These are phyloP conservation scores for Daldinia childiae DNA, from an alignment of 495 filamentous ascomycete species.

Conservation along the genomic window DNA sequence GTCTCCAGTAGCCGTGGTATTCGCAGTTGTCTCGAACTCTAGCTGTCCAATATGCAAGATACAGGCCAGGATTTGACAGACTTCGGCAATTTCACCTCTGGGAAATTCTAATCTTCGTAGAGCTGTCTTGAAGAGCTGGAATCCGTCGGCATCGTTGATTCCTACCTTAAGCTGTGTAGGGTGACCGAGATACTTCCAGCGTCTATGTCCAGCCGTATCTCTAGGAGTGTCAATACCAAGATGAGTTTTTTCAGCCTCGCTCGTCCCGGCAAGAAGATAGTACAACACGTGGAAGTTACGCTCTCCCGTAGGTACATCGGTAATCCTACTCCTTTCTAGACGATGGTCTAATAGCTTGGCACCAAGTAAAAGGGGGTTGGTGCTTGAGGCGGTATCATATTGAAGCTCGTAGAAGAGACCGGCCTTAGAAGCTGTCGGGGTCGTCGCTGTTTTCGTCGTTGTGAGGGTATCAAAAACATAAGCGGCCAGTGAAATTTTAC, in stretches of 20 bases:
- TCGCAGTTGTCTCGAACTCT: slow-evolving; percentile 83
- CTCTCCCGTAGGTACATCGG: slow-evolving; percentile 91
- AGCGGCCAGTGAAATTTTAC: slow-evolving; percentile 89
- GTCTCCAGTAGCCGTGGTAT: slow-evolving; percentile 79
- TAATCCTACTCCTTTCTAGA: slow-evolving; percentile 87
- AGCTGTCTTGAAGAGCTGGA: slow-evolving; percentile 97
- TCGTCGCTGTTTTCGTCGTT: slow-evolving; percentile 96
- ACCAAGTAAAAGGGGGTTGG: slow-evolving; percentile 84
- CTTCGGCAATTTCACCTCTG: slow-evolving; percentile 90
- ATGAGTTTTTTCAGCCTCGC: slow-evolving; percentile 86
- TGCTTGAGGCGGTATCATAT: slow-evolving; percentile 87
- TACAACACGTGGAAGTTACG: slow-evolving; percentile 96
- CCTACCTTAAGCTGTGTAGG: slow-evolving; percentile 96
- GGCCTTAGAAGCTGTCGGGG: slow-evolving; percentile 92
- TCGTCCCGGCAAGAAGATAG: slow-evolving; percentile 93
- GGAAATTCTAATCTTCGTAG: slow-evolving; percentile 94
- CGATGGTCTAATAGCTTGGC: slow-evolving; percentile 94
- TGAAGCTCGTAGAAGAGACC: slow-evolving; percentile 95
- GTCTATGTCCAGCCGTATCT: slow-evolving; percentile 68
- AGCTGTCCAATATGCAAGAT: slow-evolving; percentile 96
- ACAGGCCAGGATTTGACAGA: slow-evolving; percentile 90
- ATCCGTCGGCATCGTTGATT: slow-evolving; percentile 93
- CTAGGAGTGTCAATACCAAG: slow-evolving; percentile 76
- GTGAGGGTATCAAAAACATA: slow-evolving; percentile 96
- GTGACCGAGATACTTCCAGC: slow-evolving; percentile 96